A percentile compares a stretch with the other conserved stretches of the same genome.
These are phyloP conservation scores for Drosera spatulata DNA, from an alignment of 179 eudicot genomes.

Conservation along the genomic window DNA sequence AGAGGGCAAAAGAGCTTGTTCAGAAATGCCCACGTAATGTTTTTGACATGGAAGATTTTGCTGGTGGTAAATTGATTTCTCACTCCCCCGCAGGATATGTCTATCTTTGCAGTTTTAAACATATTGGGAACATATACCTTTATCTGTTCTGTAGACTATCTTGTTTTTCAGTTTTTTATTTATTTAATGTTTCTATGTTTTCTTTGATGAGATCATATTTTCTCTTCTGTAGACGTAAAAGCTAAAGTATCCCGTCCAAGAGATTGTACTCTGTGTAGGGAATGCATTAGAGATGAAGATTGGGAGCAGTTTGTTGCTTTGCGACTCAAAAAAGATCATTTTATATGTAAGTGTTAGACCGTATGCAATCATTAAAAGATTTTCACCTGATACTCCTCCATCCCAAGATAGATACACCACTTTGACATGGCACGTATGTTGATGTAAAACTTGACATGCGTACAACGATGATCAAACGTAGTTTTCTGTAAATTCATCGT, in stretches of 20 bases:
- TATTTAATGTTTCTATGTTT: too few relatives aligned
- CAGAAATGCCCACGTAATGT: conserved; percentile 66
- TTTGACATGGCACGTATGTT: too few relatives aligned
- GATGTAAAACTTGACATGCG: too few relatives aligned
- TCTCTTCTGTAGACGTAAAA: conserved; percentile 31
- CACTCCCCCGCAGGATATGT: background rate
- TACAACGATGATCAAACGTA: too few relatives aligned
- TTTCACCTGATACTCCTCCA: background rate
- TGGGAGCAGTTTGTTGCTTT: conserved; percentile 64
- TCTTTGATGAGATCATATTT: background rate
- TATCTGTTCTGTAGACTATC: background rate
- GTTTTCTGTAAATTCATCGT: too few relatives aligned
- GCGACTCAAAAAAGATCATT: conserved; percentile 78
- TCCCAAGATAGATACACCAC: too few relatives aligned
- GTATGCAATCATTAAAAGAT: background rate
- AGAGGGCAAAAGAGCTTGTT: conserved; percentile 55
- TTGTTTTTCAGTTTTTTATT: background rate
- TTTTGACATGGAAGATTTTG: conserved; percentile 89
- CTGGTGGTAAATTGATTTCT: conserved; percentile 34
- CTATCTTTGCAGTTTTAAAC: background rate
- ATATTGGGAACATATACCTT: background rate
- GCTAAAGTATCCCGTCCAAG: conserved; percentile 72
- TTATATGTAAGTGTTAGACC: conserved; percentile 56
- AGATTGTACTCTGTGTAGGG: conserved; percentile 81
- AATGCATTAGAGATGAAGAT: conserved; percentile 71